Evolutionary conservation across 345 rosid genomes (phyloP).

Genomic region (Arabidopsis arenosa): DNA sequence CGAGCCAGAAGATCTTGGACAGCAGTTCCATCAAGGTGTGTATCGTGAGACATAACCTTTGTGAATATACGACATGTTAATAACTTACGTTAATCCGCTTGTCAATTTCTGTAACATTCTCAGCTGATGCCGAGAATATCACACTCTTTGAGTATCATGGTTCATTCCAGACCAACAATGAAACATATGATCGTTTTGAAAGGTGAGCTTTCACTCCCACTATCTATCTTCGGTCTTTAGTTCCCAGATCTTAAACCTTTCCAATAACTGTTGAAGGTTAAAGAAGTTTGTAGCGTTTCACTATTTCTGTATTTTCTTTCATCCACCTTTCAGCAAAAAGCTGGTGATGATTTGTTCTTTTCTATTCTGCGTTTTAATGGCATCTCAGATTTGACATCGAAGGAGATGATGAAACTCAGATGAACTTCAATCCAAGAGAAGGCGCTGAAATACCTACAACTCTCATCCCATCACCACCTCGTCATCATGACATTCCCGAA

Average conservation of each 20-base stretch:
- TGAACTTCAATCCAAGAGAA: constrained; percentile 57
- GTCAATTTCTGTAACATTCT: constrained; percentile 33
- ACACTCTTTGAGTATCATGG: constrained; percentile 69
- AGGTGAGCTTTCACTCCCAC: constrained; percentile 50
- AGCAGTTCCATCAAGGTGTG: constrained; percentile 75
- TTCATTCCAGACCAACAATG: constrained; percentile 55
- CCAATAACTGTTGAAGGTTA: not conserved
- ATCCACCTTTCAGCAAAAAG: constrained; percentile 27
- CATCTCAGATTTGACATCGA: constrained; percentile 73
- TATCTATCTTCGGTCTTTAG: constrained; percentile 6
- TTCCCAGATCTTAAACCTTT: constrained; percentile 17
- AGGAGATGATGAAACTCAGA: constrained; percentile 68
- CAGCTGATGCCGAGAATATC: constrained; percentile 79
- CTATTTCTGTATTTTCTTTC: constrained; percentile 13
- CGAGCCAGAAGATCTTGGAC: constrained; percentile 52
- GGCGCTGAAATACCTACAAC: constrained; percentile 55
- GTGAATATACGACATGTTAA: constrained; percentile 15
- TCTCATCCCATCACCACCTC: constrained; percentile 60
- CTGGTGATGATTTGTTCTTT: constrained; percentile 26
- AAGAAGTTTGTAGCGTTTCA: constrained; percentile 26
- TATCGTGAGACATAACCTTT: constrained; percentile 17
- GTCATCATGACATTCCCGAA: constrained; percentile 49
- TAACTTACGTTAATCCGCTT: not conserved
- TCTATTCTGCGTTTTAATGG: constrained; percentile 20
- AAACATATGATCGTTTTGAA: constrained; percentile 62